These are phyloP conservation scores for Artemisia tridentata DNA, from an alignment of 129 eudicot species.

Conservation along the genomic window DNA sequence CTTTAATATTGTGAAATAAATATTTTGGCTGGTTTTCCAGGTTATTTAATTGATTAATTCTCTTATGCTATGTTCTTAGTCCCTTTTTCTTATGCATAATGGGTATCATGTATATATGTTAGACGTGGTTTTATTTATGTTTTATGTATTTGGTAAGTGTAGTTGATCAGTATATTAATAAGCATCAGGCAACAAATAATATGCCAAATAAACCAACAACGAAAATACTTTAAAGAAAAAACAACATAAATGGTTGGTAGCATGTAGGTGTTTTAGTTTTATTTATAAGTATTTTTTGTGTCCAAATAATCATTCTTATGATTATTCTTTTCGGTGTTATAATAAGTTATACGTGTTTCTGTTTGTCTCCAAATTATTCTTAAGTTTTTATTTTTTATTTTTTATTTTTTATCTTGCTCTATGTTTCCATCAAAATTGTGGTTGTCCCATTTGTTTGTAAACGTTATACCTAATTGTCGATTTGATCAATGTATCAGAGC, in stretches of 20 bases:
- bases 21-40: constrained; percentile 31
- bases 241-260: constrained; percentile 23
- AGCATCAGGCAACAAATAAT: constrained; percentile 24
- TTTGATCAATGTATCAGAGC: too few relatives aligned
- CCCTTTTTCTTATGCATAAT: background rate
- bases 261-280: constrained; percentile 14
- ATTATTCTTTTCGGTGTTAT: background rate
- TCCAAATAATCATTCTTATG: constrained; percentile 19
- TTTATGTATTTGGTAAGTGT: background rate
- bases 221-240: constrained; percentile 17
- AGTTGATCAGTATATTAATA: background rate
- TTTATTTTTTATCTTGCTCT: background rate
- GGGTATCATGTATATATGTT: background rate
- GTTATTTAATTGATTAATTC: constrained; percentile 6
- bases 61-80: background rate
- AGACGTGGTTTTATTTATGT: background rate
- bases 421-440: background rate
- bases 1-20: constrained; percentile 15
- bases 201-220: constrained; percentile 28
- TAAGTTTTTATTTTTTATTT: background rate
- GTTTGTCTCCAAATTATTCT: background rate
- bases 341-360: constrained; percentile 15
- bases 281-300: background rate
- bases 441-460: too few relatives aligned
- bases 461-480: too few relatives aligned